Percentiles rank a stretch among this genome's conserved stretches.
phyloP scores from a whole-genome alignment of 176 grass and related monocot genomes.

The Juncus effusus region DNA sequence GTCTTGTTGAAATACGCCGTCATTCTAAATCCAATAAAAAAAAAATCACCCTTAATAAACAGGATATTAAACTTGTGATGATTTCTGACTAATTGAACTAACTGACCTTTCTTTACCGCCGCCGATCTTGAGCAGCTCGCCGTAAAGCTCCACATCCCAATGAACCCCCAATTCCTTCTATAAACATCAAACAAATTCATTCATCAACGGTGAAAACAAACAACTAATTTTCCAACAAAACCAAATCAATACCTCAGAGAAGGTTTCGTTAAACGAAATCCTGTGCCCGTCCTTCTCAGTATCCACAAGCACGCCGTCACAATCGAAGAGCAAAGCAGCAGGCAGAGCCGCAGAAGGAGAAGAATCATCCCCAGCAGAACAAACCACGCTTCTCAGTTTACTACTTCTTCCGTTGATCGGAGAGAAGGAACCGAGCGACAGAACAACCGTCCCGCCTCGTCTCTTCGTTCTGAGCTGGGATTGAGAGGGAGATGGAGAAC shows the following conservation, averaged over 20 bases:
- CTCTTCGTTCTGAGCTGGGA: neutral
- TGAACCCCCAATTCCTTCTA: slow-evolving; percentile 82
- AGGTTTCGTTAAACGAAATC: slow-evolving; percentile 94
- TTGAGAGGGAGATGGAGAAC: neutral
- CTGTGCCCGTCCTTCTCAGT: slow-evolving; percentile 95
- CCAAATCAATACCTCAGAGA: slow-evolving; percentile 52
- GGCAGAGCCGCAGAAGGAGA: slow-evolving; percentile 30
- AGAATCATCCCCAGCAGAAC: too few species aligned
- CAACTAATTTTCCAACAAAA: neutral
- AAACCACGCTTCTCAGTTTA: neutral
- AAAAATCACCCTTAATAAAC: neutral
- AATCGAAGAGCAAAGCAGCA: slow-evolving; percentile 79
- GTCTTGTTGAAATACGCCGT: slow-evolving; percentile 91
- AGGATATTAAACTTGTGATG: neutral
- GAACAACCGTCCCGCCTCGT: neutral
- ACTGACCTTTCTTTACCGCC: slow-evolving; percentile 92
- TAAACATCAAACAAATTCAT: slow-evolving; percentile 22
- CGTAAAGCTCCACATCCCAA: slow-evolving; percentile 84
- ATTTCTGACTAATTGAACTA: slow-evolving; percentile 2
- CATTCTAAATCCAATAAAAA: slow-evolving; percentile 46
- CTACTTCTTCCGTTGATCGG: neutral
- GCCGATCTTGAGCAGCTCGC: slow-evolving; percentile 92
- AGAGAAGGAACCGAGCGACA: neutral
- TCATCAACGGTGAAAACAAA: neutral
- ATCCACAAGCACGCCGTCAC: slow-evolving; percentile 93